A percentile compares a stretch with the other conserved stretches of the same genome.
These are phyloP conservation scores for Polyplosphaeria fusca DNA, from an alignment of 495 filamentous ascomycete genomes.

Conservation along the genomic window DNA sequence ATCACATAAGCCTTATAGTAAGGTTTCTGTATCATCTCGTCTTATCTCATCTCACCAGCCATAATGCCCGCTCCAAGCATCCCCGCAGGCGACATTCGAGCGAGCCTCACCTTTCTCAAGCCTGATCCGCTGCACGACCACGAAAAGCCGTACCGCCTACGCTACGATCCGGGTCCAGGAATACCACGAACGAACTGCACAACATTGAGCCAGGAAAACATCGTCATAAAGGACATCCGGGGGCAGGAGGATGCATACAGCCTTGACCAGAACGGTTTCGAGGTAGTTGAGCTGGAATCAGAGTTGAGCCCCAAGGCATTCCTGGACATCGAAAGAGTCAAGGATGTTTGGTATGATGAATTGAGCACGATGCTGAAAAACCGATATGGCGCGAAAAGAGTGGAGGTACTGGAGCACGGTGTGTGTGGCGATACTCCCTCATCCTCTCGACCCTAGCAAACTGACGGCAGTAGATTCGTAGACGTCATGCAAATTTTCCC, in stretches of 20 bases:
- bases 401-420: slow-evolving; percentile 17
- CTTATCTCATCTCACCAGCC: too few relatives aligned
- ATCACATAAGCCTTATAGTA: too few relatives aligned
- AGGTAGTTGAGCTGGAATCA: background rate
- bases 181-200: slow-evolving; percentile 12
- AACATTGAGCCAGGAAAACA: background rate
- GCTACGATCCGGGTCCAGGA: slow-evolving; percentile 2
- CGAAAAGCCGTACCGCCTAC: slow-evolving; percentile 9
- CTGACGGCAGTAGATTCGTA: slow-evolving; percentile 7
- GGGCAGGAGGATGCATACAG: background rate
- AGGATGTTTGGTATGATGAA: slow-evolving; percentile 6
- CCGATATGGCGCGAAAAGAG: background rate
- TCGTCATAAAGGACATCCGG: background rate
- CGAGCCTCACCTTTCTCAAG: background rate
- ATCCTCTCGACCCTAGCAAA: background rate
- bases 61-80: too few relatives aligned
- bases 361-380: background rate
- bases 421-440: background rate
- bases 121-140: background rate
- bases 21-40: too few relatives aligned
- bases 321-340: slow-evolving; percentile 9
- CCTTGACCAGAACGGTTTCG: slow-evolving; percentile 4
- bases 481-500: slow-evolving; percentile 8
- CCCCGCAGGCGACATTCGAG: too few relatives aligned
- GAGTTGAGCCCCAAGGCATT: slow-evolving; percentile 6